Percentiles rank a stretch among this genome's conserved stretches.
These are phyloP conservation scores for Cercospora sesami DNA, from an alignment of 2,329 filamentous ascomycete species.

Conservation along the genomic window DNA sequence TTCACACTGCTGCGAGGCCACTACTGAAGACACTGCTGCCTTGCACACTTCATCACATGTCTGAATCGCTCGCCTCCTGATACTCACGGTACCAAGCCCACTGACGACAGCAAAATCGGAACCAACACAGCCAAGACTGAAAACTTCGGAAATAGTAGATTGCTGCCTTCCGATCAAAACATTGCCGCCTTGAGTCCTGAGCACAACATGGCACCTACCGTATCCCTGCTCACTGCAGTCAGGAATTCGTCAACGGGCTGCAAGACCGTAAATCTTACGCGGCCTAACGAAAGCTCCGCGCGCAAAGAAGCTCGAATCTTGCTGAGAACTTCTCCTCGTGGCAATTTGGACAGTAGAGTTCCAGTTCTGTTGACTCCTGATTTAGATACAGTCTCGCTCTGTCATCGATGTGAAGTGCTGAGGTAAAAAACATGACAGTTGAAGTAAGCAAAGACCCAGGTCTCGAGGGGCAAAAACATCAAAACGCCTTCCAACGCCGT, in stretches of 20 bases:
- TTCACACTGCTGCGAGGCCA: background rate
- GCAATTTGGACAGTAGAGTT: background rate
- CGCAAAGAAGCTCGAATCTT: background rate
- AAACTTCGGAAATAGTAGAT: background rate
- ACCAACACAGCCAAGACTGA: background rate
- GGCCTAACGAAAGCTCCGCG: background rate
- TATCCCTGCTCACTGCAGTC: background rate
- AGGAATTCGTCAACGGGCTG: background rate
- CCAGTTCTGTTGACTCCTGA: background rate
- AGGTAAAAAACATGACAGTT: background rate
- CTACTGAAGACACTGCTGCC: background rate
- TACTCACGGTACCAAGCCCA: too few relatives aligned
- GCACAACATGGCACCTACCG: background rate
- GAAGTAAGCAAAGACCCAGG: background rate
- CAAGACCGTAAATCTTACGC: background rate
- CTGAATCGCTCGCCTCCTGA: background rate
- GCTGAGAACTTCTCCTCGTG: background rate
- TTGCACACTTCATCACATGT: background rate
- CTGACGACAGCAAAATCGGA: background rate
- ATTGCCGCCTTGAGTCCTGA: background rate
- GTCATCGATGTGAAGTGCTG: background rate
- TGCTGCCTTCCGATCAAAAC: background rate
- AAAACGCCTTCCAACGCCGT: conserved; percentile 13
- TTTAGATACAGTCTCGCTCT: background rate
- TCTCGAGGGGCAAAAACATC: background rate